phyloP scores from a whole-genome alignment of 495 filamentous ascomycete species.

The Aspergillus hancockii region DNA sequence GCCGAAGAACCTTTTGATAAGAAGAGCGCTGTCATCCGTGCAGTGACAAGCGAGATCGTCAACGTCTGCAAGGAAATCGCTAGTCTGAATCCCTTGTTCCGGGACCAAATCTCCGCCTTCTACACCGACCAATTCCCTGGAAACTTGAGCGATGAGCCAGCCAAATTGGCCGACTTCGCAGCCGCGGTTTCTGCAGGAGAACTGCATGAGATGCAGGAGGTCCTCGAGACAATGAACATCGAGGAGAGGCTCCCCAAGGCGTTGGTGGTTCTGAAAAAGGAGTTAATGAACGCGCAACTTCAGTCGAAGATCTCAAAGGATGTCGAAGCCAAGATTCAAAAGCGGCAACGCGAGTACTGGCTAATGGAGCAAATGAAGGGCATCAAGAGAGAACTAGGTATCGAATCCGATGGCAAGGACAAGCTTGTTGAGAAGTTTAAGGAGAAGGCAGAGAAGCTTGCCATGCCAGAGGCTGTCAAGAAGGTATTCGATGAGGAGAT shows the following conservation, averaged over 20 bases:
- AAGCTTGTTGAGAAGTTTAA: conserved; percentile 97
- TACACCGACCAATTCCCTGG: conserved; percentile 92
- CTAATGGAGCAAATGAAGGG: conserved; percentile 99
- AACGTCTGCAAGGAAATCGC: conserved; percentile 98
- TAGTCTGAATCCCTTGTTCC: conserved; percentile 88
- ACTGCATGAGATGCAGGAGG: conserved; percentile 87
- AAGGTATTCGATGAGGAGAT: conserved; percentile 98
- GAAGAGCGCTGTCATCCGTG: conserved; percentile 81
- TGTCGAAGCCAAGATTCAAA: conserved; percentile 96
- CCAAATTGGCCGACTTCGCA: conserved; percentile 94
- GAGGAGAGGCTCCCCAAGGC: conserved; percentile 89
- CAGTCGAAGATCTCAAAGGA: conserved; percentile 98
- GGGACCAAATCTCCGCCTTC: conserved; percentile 96
- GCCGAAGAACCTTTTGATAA: conserved; percentile 85
- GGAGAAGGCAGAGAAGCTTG: conserved; percentile 89
- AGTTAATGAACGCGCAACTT: conserved; percentile 95
- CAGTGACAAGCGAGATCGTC: conserved; percentile 94
- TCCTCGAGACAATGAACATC: conserved; percentile 84
- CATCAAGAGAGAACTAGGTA: conserved; percentile 92
- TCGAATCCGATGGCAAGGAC: conserved; percentile 97
- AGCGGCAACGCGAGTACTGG: conserved; percentile 98
- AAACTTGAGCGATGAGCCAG: conserved; percentile 92
- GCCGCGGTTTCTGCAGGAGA: conserved; percentile 92
- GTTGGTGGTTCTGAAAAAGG: conserved; percentile 90
- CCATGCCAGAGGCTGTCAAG: conserved; percentile 94